Percentiles rank a stretch among this genome's conserved stretches.
These are phyloP conservation scores for Discostella pseudostelligera DNA, from an alignment of 108 stramenopile genomes.

Conservation along the genomic window DNA sequence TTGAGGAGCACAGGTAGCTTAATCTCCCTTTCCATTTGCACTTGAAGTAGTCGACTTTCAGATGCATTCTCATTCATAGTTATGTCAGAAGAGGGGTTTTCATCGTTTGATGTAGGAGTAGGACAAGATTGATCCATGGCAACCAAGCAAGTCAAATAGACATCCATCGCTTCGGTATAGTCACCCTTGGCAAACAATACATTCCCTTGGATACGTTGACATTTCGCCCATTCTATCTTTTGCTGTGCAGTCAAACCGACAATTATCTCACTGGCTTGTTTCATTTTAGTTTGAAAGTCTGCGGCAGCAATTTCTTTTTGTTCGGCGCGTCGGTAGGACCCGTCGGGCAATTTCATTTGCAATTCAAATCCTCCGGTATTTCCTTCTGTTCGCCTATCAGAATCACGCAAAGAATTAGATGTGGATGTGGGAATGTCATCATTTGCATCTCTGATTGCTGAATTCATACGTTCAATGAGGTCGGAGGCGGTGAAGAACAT, in stretches of 20 bases:
- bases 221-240: constrained; percentile 63
- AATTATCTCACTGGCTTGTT: constrained; percentile 55
- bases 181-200: constrained; percentile 52
- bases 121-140: constrained; percentile 39
- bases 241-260: constrained; percentile 31
- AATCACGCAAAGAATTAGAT: not conserved
- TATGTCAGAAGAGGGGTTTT: not conserved
- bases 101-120: not conserved
- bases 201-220: constrained; percentile 69
- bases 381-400: not conserved
- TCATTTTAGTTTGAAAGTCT: constrained; percentile 70
- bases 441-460: constrained; percentile 26
- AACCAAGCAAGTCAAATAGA: constrained; percentile 85
- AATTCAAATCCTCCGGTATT: constrained; percentile 59
- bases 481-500: constrained; percentile 56
- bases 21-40: constrained; percentile 42
- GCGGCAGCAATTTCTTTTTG: constrained; percentile 59
- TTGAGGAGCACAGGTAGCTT: constrained; percentile 81
- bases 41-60: not conserved
- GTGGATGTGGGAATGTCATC: constrained; percentile 4
- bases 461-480: constrained; percentile 46
- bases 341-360: constrained; percentile 73
- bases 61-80: not conserved
- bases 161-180: constrained; percentile 79
- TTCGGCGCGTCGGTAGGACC: constrained; percentile 63